phyloP scores from a whole-genome alignment of 768 basidiomycete genomes.

The Leccinum broughii region DNA sequence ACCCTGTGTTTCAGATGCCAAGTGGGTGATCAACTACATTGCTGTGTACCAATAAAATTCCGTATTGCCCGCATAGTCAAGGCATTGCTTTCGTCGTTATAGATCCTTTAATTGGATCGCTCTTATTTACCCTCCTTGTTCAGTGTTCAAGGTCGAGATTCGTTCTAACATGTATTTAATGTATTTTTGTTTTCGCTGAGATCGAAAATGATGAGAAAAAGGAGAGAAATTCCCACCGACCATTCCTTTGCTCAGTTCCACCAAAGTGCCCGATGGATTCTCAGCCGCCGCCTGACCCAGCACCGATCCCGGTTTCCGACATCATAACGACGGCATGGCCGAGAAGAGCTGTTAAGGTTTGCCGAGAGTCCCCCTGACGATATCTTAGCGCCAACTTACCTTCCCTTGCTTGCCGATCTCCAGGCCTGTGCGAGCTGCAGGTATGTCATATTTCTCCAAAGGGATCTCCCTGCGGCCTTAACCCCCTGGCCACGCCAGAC shows the following conservation, averaged over 20 bases:
- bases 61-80: background rate
- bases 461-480: background rate
- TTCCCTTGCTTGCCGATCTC: background rate
- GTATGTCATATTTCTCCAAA: conserved; percentile 20
- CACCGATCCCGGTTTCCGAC: conserved; percentile 53
- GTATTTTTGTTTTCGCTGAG: conserved; percentile 8
- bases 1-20: conserved; percentile 41
- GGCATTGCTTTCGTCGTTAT: background rate
- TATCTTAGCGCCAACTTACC: conserved; percentile 13
- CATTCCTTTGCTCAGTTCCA: conserved; percentile 31
- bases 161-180: background rate
- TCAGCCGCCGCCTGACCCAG: conserved; percentile 35
- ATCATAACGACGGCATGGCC: conserved; percentile 48
- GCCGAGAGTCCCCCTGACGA: conserved; percentile 13
- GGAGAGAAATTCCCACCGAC: conserved; percentile 32
- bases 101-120: background rate
- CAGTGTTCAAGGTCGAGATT: conserved; percentile 10
- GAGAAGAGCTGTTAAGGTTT: conserved; percentile 53
- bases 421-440: conserved; percentile 65
- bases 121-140: conserved; percentile 2
- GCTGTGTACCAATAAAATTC: conserved; percentile 45
- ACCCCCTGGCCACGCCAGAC: conserved; percentile 36
- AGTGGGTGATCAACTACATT: conserved; percentile 59
- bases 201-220: conserved; percentile 24
- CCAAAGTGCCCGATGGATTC: conserved; percentile 33